Evolutionary conservation across 176 grass and related monocot species (phyloP).

Genomic region (Triticum monococcum): DNA sequence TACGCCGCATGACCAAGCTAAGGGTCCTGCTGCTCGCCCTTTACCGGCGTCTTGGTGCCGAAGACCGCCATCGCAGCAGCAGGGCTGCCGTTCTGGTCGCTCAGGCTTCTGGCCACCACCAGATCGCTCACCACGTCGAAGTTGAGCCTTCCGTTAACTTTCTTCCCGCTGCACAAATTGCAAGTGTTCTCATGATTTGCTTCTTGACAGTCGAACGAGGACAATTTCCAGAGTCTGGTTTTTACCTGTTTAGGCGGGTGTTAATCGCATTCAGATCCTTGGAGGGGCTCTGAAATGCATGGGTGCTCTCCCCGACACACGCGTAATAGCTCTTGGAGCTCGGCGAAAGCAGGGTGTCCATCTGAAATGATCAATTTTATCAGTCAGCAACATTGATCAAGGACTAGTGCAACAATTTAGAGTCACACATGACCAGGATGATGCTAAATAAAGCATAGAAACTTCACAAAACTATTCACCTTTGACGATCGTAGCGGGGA

Average conservation of each 20-base stretch:
- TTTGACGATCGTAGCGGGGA: constrained; percentile 87
- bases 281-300: constrained; percentile 93
- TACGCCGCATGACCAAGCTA: not conserved
- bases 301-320: constrained; percentile 95
- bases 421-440: not conserved
- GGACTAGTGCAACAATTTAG: not conserved
- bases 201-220: not conserved
- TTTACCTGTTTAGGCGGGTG: constrained; percentile 80
- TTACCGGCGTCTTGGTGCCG: constrained; percentile 39
- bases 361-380: constrained; percentile 46
- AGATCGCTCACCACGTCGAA: constrained; percentile 90
- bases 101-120: constrained; percentile 68
- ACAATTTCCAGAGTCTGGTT: not conserved
- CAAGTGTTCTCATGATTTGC: not conserved
- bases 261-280: constrained; percentile 95
- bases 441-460: not conserved
- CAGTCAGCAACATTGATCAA: not conserved
- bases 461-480: constrained; percentile 32
- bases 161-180: constrained; percentile 55
- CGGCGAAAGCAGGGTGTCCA: constrained; percentile 86
- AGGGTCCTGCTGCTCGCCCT: constrained; percentile 55
- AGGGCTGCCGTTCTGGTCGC: constrained; percentile 35
- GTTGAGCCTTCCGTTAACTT: constrained; percentile 59
- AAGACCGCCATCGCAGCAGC: constrained; percentile 13
- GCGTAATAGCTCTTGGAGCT: constrained; percentile 99